Evolutionary conservation across 169 alveolate species (phyloP).

Genomic region (Eimeria tenella): DNA sequence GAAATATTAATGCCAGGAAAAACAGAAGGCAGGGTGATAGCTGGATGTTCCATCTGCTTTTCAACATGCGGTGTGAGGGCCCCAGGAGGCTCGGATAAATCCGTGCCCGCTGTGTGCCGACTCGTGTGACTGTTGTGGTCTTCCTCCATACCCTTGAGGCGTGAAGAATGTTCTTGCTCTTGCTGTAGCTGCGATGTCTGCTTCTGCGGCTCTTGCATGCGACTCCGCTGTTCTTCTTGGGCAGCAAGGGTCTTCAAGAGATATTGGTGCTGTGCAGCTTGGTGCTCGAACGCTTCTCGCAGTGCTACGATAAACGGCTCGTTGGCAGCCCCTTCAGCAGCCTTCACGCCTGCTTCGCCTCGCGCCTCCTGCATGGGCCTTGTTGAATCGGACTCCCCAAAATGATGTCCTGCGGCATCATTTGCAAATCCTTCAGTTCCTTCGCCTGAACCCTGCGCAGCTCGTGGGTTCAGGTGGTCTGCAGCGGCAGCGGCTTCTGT

Average conservation of each 20-base stretch:
- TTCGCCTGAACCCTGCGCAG: neutral
- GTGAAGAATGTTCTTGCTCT: neutral
- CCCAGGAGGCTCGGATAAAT: neutral
- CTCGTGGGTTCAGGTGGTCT: neutral
- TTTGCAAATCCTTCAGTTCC: neutral
- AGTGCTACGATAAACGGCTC: neutral
- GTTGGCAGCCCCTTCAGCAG: neutral
- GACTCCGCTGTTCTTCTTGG: conserved; percentile 12
- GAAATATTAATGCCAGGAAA: conserved; percentile 33
- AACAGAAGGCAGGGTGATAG: neutral
- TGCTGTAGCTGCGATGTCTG: neutral
- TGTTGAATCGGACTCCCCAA: too few relatives aligned
- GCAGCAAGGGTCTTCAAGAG: neutral
- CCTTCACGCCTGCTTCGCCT: neutral
- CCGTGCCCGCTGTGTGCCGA: too few relatives aligned
- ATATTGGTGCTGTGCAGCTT: neutral
- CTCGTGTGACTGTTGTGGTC: neutral
- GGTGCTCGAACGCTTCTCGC: neutral
- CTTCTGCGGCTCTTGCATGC: conserved; percentile 33
- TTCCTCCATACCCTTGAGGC: neutral
- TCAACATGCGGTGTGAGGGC: too few relatives aligned
- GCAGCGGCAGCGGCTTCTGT: too few relatives aligned
- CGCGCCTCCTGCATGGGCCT: neutral
- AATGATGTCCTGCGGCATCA: too few relatives aligned
- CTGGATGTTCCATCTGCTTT: neutral